These are phyloP conservation scores for Paspalum vaginatum DNA, from an alignment of 176 grass and related monocot genomes.

Conservation along the genomic window DNA sequence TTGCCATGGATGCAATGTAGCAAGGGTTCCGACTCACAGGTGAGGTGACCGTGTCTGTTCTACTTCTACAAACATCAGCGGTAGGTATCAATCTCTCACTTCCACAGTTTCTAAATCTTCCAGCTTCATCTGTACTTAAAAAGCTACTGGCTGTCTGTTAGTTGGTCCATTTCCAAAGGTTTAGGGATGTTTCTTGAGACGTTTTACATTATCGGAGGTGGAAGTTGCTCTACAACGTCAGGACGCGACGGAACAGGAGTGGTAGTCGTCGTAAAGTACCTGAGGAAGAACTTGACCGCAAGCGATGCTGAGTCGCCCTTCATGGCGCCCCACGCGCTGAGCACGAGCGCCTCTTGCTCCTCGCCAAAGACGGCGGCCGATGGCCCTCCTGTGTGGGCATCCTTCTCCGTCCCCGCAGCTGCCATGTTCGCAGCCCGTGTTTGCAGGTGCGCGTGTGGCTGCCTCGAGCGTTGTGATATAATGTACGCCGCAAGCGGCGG, in stretches of 20 bases:
- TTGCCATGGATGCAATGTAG: too few species aligned
- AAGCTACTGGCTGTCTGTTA: neutral
- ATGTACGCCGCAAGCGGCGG: too few species aligned
- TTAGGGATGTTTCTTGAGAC: too few species aligned
- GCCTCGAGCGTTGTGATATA: neutral
- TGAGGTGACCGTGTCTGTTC: neutral
- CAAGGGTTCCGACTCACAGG: too few species aligned
- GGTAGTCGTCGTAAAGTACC: constrained; percentile 1
- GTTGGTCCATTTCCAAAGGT: neutral
- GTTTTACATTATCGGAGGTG: too few species aligned
- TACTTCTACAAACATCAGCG: neutral
- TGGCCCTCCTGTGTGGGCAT: neutral
- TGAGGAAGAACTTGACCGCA: constrained; percentile 59
- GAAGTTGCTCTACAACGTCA: neutral
- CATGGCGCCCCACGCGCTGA: constrained; percentile 53
- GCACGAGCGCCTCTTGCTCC: constrained; percentile 58
- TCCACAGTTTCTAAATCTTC: neutral
- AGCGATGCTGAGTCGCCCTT: constrained; percentile 38
- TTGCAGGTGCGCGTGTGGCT: constrained; percentile 18
- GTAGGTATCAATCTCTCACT: neutral
- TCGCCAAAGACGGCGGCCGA: constrained; percentile 18
- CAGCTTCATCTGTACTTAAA: neutral
- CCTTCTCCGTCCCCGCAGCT: neutral
- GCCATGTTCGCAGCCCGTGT: neutral
- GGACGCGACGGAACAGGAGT: neutral